Conservation (phyloP, 2,329 filamentous ascomycete genomes). For the Cladobotryum mycophilum region DNA sequence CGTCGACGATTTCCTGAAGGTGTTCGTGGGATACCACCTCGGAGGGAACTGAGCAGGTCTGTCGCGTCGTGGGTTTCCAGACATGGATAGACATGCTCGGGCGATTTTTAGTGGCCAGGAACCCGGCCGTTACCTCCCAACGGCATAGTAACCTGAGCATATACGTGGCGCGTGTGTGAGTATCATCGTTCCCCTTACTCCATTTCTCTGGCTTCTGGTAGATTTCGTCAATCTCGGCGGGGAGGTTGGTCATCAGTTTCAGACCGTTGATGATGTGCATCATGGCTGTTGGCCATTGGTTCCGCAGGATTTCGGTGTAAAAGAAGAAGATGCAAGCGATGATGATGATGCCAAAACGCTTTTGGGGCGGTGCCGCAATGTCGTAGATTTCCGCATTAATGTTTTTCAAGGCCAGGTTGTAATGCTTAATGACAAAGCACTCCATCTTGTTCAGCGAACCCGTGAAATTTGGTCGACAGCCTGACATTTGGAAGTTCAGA, state of each 20-base stretch:
- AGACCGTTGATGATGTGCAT: conserved; percentile 25
- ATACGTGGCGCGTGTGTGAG: conserved; percentile 15
- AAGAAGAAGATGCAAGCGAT: conserved; percentile 28
- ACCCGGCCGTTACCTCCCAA: conserved; percentile 17
- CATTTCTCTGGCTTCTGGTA: conserved; percentile 15
- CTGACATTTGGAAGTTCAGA: conserved; percentile 18
- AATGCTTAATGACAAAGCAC: conserved; percentile 33
- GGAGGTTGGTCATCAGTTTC: conserved; percentile 24
- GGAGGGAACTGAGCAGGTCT: conserved; percentile 6
- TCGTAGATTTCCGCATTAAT: conserved; percentile 17
- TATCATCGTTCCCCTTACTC: conserved; percentile 10
- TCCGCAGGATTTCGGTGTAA: conserved; percentile 24
- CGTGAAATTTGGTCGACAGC: conserved; percentile 9
- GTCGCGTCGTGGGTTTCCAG: conserved; percentile 13
- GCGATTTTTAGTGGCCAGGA: conserved; percentile 16
- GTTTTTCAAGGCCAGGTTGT: conserved; percentile 30
- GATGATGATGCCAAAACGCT: conserved; percentile 20
- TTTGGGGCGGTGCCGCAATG: conserved; percentile 1
- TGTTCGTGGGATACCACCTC: conserved; percentile 14
- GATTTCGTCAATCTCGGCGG: conserved; percentile 16
- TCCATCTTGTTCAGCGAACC: conserved; percentile 23
- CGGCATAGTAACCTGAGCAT: conserved; percentile 17
- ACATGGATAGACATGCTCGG: conserved; percentile 16
- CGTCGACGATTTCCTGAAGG: conserved; percentile 16
- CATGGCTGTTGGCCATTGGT: conserved; percentile 20